phyloP scores from a whole-genome alignment of 192 early-diverging fungal species.

The Endogone sp. region DNA sequence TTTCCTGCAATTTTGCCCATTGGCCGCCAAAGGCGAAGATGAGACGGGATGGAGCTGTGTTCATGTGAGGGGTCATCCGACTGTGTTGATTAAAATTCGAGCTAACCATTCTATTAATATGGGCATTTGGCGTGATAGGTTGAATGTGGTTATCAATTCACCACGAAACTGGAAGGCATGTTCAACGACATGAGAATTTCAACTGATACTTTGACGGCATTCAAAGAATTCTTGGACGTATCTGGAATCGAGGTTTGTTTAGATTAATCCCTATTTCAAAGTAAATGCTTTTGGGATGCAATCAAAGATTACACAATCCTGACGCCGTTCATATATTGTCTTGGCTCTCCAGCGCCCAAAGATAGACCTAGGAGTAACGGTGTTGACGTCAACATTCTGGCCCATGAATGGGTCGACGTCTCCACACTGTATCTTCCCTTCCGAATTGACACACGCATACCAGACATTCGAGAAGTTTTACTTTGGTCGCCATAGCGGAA shows the following conservation, averaged over 20 bases:
- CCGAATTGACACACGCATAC: slow-evolving; percentile 34
- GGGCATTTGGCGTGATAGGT: slow-evolving; percentile 43
- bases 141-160: slow-evolving; percentile 97
- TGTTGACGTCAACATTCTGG: slow-evolving; percentile 65
- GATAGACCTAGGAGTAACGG: slow-evolving; percentile 46
- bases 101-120: slow-evolving; percentile 8
- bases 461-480: slow-evolving; percentile 78
- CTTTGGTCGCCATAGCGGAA: slow-evolving; percentile 77
- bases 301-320: too few species aligned
- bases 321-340: too few species aligned
- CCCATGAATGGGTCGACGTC: slow-evolving; percentile 50
- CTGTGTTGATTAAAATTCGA: too few species aligned
- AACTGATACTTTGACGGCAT: slow-evolving; percentile 62
- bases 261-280: too few species aligned
- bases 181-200: slow-evolving; percentile 93
- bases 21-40: background rate
- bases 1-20: slow-evolving; percentile 18
- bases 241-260: slow-evolving; percentile 21
- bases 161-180: slow-evolving; percentile 97
- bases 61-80: background rate
- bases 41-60: background rate
- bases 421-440: slow-evolving; percentile 46
- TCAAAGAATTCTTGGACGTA: slow-evolving; percentile 49
- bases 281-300: background rate
- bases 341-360: slow-evolving; percentile 32